phyloP scores from a whole-genome alignment of 306 rosid species.

The Urtica urens region DNA sequence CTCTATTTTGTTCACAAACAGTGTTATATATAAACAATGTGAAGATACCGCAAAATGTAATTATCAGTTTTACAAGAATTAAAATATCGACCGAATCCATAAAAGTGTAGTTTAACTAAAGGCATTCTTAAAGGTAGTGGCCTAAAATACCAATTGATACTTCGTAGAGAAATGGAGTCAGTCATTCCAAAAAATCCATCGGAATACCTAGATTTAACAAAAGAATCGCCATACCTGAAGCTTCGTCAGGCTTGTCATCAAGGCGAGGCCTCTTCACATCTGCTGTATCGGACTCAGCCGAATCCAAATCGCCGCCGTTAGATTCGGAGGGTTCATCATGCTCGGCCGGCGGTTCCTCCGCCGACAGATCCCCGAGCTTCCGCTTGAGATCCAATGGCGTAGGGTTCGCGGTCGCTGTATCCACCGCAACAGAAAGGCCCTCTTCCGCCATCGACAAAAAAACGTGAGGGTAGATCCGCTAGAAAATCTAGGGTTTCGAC shows the following conservation, averaged over 20 bases:
- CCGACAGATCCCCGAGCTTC: conserved; percentile 70
- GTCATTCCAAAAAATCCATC: background rate
- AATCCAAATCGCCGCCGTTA: conserved; percentile 15
- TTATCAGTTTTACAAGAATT: too few species aligned
- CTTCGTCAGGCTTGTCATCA: conserved; percentile 39
- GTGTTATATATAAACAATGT: background rate
- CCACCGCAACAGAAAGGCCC: conserved; percentile 25
- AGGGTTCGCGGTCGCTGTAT: conserved; percentile 35
- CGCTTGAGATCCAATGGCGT: conserved; percentile 64
- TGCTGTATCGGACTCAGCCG: conserved; percentile 23
- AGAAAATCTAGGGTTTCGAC: conserved; percentile 3
- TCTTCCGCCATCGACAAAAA: conserved; percentile 70
- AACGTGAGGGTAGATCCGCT: background rate
- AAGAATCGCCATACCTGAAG: conserved; percentile 26
- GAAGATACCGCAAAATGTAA: too few species aligned
- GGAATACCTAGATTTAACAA: background rate
- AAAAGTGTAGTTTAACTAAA: too few species aligned
- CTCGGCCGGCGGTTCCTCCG: conserved; percentile 25
- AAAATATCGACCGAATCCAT: too few species aligned
- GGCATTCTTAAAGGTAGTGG: too few species aligned
- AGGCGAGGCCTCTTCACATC: conserved; percentile 69
- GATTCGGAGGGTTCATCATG: conserved; percentile 21
- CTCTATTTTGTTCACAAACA: too few species aligned
- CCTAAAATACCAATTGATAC: too few species aligned
- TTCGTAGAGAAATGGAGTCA: too few species aligned